Conservation (phyloP, 345 rosid species). For the Lagerstroemia speciosa region DNA sequence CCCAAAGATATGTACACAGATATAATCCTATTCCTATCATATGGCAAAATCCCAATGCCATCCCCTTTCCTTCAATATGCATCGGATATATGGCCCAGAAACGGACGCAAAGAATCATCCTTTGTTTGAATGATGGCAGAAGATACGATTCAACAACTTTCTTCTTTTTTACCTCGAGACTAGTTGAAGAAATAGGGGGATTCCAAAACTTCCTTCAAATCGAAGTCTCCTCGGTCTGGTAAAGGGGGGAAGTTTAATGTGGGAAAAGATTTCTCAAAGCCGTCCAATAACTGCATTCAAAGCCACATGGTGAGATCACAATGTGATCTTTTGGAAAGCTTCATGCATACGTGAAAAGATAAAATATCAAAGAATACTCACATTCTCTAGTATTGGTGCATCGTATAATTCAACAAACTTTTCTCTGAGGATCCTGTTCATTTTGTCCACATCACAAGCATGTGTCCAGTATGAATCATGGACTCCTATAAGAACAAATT, state of each 20-base stretch:
- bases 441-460: constrained; percentile 75
- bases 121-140: neutral
- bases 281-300: constrained; percentile 65
- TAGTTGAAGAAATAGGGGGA: constrained; percentile 95
- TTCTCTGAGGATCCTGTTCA: constrained; percentile 85
- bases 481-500: constrained; percentile 51
- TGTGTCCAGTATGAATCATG: constrained; percentile 99
- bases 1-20: constrained; percentile 7
- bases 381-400: constrained; percentile 80
- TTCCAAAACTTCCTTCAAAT: constrained; percentile 65
- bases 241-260: constrained; percentile 65
- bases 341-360: too few relatives aligned
- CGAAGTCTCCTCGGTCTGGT: constrained; percentile 90
- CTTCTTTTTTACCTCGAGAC: constrained; percentile 7
- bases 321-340: neutral
- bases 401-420: constrained; percentile 92
- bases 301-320: constrained; percentile 7
- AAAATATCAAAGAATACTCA: constrained; percentile 23
- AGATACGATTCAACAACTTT: neutral
- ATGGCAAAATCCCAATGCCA: neutral
- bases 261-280: constrained; percentile 76
- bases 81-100: neutral
- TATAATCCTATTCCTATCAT: neutral
- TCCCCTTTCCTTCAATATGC: constrained; percentile 3
- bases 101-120: neutral